A percentile compares a stretch with the other conserved stretches of the same genome.
Evolutionary conservation across 176 grass and related monocot species (phyloP).

Genomic region (Coix lacrymajobi): DNA sequence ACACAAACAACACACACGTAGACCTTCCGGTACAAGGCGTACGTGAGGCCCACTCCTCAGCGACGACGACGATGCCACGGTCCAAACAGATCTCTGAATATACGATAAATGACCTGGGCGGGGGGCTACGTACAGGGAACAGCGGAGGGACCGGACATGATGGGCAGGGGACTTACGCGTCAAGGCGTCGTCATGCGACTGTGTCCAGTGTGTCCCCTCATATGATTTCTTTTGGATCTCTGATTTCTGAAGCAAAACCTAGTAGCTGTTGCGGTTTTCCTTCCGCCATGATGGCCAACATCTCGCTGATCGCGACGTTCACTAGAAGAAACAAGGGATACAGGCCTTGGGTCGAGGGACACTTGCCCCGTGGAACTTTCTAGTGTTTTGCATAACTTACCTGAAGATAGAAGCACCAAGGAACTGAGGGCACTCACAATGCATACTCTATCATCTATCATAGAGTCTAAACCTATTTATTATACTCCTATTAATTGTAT

Average conservation of each 20-base stretch:
- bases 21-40: neutral
- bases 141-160: neutral
- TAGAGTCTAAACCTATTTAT: too few relatives aligned
- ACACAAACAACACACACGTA: neutral
- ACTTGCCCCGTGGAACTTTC: neutral
- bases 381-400: neutral
- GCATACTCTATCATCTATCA: too few relatives aligned
- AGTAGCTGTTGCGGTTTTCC: neutral
- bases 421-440: too few relatives aligned
- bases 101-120: slow-evolving; percentile 3
- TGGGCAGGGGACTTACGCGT: neutral
- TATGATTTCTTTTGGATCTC: neutral
- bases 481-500: too few relatives aligned
- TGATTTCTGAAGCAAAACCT: neutral
- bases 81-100: neutral
- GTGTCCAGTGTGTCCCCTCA: neutral
- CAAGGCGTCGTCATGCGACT: neutral
- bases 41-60: slow-evolving; percentile 10
- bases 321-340: neutral
- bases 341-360: neutral
- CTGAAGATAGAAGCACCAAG: too few relatives aligned
- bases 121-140: slow-evolving; percentile 1
- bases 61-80: neutral
- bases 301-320: neutral
- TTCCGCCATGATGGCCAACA: neutral